Conservation (phyloP, 148 eudicot genomes). For the Camellia lanceoleosa region DNA sequence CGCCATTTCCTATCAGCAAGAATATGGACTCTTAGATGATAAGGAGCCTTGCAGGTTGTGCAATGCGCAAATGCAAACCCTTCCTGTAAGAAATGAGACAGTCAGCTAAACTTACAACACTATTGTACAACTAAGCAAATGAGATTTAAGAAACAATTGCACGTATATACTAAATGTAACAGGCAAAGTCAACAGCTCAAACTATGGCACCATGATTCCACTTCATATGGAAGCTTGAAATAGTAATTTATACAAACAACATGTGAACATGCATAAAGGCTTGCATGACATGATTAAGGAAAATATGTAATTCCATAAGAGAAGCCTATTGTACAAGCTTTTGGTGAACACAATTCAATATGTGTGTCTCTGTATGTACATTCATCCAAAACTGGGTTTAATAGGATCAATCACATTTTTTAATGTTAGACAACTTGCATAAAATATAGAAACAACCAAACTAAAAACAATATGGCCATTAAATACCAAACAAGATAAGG, state of each 20-base stretch:
- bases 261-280: neutral
- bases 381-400: neutral
- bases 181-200: neutral
- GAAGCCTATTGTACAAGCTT: neutral
- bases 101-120: neutral
- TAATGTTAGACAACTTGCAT: neutral
- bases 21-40: slow-evolving; percentile 81
- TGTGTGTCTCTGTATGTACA: neutral
- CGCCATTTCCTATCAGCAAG: slow-evolving; percentile 92
- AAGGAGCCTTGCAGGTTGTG: slow-evolving; percentile 97
- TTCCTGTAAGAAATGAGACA: slow-evolving; percentile 54
- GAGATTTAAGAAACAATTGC: neutral
- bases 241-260: neutral
- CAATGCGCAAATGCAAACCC: slow-evolving; percentile 98
- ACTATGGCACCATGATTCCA: neutral
- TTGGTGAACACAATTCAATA: neutral
- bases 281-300: neutral
- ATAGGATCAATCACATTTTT: neutral
- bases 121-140: neutral
- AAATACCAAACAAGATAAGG: neutral
- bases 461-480: neutral
- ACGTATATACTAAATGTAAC: neutral
- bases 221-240: neutral
- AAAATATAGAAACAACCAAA: neutral
- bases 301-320: neutral